phyloP scores from a whole-genome alignment of 129 eudicot species.

The Flaveria robusta region DNA sequence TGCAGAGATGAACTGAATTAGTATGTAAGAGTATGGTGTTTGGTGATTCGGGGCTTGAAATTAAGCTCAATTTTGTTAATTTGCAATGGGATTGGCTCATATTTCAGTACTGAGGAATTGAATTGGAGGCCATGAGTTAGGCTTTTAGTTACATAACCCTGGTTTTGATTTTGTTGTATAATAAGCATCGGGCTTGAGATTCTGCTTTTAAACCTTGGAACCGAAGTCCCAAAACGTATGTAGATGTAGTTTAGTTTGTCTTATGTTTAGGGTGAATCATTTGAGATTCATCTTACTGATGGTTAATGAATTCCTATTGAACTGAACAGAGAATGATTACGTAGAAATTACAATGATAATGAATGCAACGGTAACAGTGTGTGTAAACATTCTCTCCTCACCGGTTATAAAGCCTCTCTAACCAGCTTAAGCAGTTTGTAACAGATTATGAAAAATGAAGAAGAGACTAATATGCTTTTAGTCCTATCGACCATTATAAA shows the following conservation, averaged over 20 bases:
- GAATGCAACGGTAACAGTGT: too few relatives aligned
- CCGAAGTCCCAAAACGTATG: neutral
- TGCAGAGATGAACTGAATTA: neutral
- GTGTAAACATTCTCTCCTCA: too few relatives aligned
- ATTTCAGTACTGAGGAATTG: neutral
- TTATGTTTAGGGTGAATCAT: too few relatives aligned
- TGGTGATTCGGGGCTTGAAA: neutral
- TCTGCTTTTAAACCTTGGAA: constrained; percentile 3
- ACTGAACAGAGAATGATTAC: neutral
- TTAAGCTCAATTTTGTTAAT: neutral
- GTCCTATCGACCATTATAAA: too few relatives aligned
- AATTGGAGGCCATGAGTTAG: neutral
- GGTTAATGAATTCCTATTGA: too few relatives aligned
- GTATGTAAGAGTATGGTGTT: neutral
- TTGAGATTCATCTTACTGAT: too few relatives aligned
- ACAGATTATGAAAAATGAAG: too few relatives aligned
- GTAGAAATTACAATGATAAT: too few relatives aligned
- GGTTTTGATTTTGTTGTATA: neutral
- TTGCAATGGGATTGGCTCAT: constrained; percentile 1
- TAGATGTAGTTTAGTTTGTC: neutral
- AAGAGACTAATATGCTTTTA: too few relatives aligned
- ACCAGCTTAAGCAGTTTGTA: too few relatives aligned
- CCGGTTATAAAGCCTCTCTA: too few relatives aligned
- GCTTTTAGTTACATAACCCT: neutral
- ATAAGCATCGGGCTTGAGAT: neutral